Base-by-base conservation (phyloP, 1,139 yeast genomes). In the Saccharomyces hybrid region DNA sequence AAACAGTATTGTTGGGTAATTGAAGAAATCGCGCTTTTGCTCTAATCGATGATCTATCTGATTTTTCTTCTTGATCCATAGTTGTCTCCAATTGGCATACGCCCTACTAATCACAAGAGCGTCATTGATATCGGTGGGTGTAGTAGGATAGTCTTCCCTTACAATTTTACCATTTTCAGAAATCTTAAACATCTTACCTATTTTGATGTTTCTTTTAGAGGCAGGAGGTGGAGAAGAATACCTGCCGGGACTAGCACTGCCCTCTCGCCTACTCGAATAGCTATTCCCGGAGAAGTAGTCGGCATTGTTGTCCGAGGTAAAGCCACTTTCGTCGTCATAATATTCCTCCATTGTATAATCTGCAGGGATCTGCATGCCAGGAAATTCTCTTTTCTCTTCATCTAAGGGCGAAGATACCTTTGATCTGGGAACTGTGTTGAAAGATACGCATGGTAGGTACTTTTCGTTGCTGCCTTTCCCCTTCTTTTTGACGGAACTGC, bases 101-200 rank as follows among this genome's bases (percentile, higher is more conserved):
- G 57, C 57, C 49, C 58, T 65, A 41, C 58, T 68, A 5, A 66
- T 55, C 4, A 68, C 58, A 23, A 69, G 57, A 1, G 71, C 65
- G 50, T 68, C 67, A 51, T 59, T 66, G 13, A 57, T 53, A 7
- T 68, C 57, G 4, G 64, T 61, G 11, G 71, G 71, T 44, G 63
- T 60, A 41, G 67, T 66, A 7, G 71, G 71, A 52, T 69, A 69
- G 52, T 69, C 72, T 29, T 64, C 64, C 51, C 70, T 61, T 2
- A 63, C 64, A n/a, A 64, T 56, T 55, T 59, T 63, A 29, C 70
- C 71, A 50, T 64, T 60, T 27, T 56, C 51, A 9, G 61, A 61
- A 23, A 60, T 52, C 52, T 54, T 55, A 41, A 62, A 63, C 56
- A 54, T 61, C 34, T 53, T 56, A 27, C 54, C 48, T 47, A 54